Percentiles rank a stretch among this genome's conserved stretches.
These are phyloP conservation scores for Fusarium decemcellulare DNA, from an alignment of 2,329 filamentous ascomycete species.

Conservation along the genomic window DNA sequence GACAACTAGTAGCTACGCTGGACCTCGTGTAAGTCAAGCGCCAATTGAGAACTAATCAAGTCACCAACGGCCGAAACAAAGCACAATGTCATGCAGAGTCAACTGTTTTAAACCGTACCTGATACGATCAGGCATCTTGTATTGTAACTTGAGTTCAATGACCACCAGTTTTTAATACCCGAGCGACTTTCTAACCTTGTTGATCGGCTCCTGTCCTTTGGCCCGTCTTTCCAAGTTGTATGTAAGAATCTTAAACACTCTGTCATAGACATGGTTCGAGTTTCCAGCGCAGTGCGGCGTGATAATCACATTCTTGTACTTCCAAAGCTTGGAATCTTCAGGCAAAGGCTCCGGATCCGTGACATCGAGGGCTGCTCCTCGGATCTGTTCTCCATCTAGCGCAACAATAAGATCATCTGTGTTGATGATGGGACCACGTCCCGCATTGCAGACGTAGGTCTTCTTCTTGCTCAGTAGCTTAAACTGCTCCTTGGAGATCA, in stretches of 20 bases:
- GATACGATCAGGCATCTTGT: no score
- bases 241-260: constrained; percentile 9
- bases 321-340: not conserved
- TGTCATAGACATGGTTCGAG: constrained; percentile 15
- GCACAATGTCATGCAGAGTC: no score
- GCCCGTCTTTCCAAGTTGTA: constrained; percentile 5
- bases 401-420: constrained; percentile 2
- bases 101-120: no score
- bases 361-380: constrained; percentile 4
- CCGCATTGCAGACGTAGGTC: constrained; percentile 7
- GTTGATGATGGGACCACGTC: constrained; percentile 7
- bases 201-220: constrained; percentile 5
- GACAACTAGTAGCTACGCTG: no score
- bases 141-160: no score
- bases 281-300: constrained; percentile 11
- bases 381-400: constrained; percentile 2
- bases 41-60: no score
- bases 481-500: constrained; percentile 18
- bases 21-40: no score
- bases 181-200: constrained; percentile 11
- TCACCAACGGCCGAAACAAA: no score
- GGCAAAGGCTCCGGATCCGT: constrained; percentile 6
- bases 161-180: not conserved
- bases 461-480: constrained; percentile 12
- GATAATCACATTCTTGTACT: constrained; percentile 6